Conservation (phyloP, 2,329 filamentous ascomycete genomes). For the Stromatinia cepivora region DNA sequence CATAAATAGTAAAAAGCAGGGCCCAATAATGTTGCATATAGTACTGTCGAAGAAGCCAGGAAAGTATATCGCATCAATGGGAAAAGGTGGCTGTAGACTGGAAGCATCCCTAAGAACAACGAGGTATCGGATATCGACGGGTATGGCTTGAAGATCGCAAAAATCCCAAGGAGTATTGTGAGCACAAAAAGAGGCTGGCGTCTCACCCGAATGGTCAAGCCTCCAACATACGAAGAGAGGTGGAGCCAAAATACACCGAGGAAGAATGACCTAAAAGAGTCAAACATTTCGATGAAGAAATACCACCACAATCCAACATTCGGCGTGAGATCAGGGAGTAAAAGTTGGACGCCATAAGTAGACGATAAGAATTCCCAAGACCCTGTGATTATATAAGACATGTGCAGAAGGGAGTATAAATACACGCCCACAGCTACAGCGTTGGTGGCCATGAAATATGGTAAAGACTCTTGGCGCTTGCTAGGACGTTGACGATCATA, state of each 20-base stretch:
- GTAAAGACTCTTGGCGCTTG: slow-evolving; percentile 42
- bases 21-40: slow-evolving; percentile 86
- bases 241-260: slow-evolving; percentile 98
- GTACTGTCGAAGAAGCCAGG: slow-evolving; percentile 74
- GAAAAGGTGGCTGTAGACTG: slow-evolving; percentile 88
- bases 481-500: slow-evolving; percentile 58
- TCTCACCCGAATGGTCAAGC: slow-evolving; percentile 78
- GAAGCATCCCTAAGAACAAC: slow-evolving; percentile 78
- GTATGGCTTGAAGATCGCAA: slow-evolving; percentile 96
- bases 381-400: slow-evolving; percentile 73
- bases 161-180: slow-evolving; percentile 81
- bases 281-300: slow-evolving; percentile 99
- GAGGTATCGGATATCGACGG: slow-evolving; percentile 89
- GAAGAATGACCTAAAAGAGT: slow-evolving; percentile 96
- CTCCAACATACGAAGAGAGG: slow-evolving; percentile 84
- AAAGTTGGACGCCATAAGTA: slow-evolving; percentile 90
- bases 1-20: slow-evolving; percentile 96
- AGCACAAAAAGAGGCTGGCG: slow-evolving; percentile 85
- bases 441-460: slow-evolving; percentile 56
- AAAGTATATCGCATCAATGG: slow-evolving; percentile 94
- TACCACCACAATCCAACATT: slow-evolving; percentile 99
- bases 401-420: slow-evolving; percentile 62
- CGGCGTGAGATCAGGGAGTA: slow-evolving; percentile 87
- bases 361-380: slow-evolving; percentile 87
- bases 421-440: slow-evolving; percentile 54